Conservation (phyloP, 208 protist genomes). For the Wallacemonas rigidus region DNA sequence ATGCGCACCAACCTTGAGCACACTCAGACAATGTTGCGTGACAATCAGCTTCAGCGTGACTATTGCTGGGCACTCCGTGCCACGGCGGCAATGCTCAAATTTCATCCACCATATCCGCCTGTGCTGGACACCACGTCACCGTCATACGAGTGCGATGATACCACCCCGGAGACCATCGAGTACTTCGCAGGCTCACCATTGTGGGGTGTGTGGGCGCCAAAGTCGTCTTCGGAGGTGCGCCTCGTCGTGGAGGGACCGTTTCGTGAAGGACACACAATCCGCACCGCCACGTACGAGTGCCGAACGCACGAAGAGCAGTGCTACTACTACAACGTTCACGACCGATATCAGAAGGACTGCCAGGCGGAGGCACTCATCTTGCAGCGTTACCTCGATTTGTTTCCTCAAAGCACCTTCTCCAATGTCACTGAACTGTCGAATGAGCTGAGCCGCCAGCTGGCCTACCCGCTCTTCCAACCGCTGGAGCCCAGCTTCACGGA, state of each 20-base stretch:
- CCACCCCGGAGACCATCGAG: constrained; percentile 59
- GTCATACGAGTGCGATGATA: constrained; percentile 47
- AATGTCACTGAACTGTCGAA: constrained; percentile 44
- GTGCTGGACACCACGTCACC: constrained; percentile 33
- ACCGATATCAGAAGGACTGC: constrained; percentile 87
- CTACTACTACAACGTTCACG: constrained; percentile 93
- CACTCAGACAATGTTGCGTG: constrained; percentile 79
- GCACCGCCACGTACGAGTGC: constrained; percentile 73
- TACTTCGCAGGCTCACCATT: constrained; percentile 85
- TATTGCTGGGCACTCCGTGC: constrained; percentile 90
- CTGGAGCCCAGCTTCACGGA: constrained; percentile 70
- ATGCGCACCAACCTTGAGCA: constrained; percentile 76
- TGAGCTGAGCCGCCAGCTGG: constrained; percentile 54
- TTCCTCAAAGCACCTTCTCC: constrained; percentile 18
- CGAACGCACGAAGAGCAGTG: constrained; percentile 92
- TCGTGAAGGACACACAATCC: constrained; percentile 9
- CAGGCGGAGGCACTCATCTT: constrained; percentile 82
- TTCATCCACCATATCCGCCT: constrained; percentile 92
- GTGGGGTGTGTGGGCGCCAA: constrained; percentile 92
- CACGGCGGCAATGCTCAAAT: constrained; percentile 92
- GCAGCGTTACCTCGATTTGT: constrained; percentile 45
- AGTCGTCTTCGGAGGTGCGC: constrained; percentile 94
- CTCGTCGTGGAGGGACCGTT: constrained; percentile 82
- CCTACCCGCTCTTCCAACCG: constrained; percentile 68
- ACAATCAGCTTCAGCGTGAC: constrained; percentile 84